phyloP scores from a whole-genome alignment of 2,329 filamentous ascomycete species.

The Penicillium crustosum region DNA sequence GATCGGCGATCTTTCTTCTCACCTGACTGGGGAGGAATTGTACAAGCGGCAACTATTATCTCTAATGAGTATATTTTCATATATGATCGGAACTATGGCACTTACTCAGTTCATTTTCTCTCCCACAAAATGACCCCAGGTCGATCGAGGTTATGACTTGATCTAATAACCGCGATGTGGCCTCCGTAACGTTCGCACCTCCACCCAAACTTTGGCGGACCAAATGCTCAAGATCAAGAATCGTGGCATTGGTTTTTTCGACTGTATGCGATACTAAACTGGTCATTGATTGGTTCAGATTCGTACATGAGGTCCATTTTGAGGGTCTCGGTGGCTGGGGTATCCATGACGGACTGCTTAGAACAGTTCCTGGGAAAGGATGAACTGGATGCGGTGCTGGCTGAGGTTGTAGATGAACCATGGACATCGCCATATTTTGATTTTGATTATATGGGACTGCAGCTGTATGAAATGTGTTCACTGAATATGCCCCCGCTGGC shows the following conservation, averaged over 20 bases:
- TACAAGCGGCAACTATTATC: constrained; percentile 16
- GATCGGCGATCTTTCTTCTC: constrained; percentile 3
- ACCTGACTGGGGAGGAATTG: constrained; percentile 10
- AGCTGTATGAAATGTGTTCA: constrained; percentile 3
- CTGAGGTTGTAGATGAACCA: constrained; percentile 6
- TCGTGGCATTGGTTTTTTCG: constrained; percentile 21
- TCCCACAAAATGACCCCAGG: constrained; percentile 55
- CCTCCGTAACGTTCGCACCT: constrained; percentile 49
- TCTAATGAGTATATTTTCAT: background rate
- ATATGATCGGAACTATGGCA: background rate
- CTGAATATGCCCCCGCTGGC: constrained; percentile 3
- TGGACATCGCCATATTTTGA: constrained; percentile 3
- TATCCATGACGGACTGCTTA: constrained; percentile 1
- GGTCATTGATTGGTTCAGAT: constrained; percentile 15
- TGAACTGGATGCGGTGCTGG: background rate
- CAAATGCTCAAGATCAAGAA: constrained; percentile 31
- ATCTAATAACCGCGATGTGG: constrained; percentile 64
- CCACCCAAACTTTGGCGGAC: constrained; percentile 39
- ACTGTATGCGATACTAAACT: constrained; percentile 19
- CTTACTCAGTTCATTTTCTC: constrained; percentile 38
- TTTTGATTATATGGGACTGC: constrained; percentile 1
- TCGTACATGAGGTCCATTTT: constrained; percentile 15
- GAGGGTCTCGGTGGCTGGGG: background rate
- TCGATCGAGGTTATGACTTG: constrained; percentile 72
- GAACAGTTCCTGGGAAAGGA: background rate